phyloP scores from a whole-genome alignment of 208 protist genomes.

The Acanthamoeba lenticulata region DNA sequence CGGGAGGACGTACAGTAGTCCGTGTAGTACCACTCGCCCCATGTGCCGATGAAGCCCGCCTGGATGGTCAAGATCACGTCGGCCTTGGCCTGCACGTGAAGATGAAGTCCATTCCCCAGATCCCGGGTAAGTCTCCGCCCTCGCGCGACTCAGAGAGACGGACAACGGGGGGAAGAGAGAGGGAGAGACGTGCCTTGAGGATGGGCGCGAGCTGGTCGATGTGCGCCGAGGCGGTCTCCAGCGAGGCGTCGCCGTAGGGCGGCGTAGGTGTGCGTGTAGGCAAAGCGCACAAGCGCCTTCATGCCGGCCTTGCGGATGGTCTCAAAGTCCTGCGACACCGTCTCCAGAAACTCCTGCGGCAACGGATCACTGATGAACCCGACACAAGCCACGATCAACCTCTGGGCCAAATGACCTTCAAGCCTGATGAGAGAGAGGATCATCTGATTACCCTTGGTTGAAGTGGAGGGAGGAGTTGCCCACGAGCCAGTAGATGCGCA shows the following conservation, averaged over 20 bases:
- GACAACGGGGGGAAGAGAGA: neutral
- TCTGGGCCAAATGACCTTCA: no score
- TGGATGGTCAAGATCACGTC: constrained; percentile 2
- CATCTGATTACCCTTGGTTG: neutral
- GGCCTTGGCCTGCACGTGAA: neutral
- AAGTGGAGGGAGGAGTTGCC: neutral
- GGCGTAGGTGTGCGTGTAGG: neutral
- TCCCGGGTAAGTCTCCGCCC: no score
- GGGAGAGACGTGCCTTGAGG: neutral
- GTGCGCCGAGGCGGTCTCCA: neutral
- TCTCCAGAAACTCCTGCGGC: neutral
- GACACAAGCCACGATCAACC: neutral
- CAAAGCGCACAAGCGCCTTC: neutral
- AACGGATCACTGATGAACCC: neutral
- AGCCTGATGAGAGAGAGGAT: neutral
- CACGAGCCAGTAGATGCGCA: neutral
- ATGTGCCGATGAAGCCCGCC: constrained; percentile 2
- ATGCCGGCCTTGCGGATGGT: neutral
- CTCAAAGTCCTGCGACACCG: neutral
- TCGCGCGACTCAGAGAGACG: neutral
- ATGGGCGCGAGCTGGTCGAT: neutral
- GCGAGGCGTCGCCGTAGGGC: neutral
- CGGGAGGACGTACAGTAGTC: no score
- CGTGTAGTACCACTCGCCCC: constrained; percentile 34
- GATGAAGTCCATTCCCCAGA: neutral